phyloP scores from a whole-genome alignment of 2,329 filamentous ascomycete species.

The Neofusicoccum cordaticola region DNA sequence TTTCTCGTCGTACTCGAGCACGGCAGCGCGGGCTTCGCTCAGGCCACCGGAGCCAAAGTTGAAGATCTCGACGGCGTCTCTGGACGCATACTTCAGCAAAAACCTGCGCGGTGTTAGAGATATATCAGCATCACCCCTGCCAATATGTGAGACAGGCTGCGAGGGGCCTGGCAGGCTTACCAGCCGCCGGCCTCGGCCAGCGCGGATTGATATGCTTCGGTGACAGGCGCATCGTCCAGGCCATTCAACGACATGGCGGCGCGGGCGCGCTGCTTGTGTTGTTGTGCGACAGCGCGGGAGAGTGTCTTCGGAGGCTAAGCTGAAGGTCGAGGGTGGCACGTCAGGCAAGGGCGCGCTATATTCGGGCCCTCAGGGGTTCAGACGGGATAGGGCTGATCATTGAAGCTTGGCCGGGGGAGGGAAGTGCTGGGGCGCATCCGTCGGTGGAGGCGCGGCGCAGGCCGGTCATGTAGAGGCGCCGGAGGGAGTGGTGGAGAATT shows the following conservation, averaged over 20 bases:
- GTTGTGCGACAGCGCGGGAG: slow-evolving; percentile 19
- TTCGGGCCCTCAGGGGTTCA: slow-evolving; percentile 19
- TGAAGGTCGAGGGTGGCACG: slow-evolving; percentile 12
- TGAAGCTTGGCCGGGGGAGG: slow-evolving; percentile 10
- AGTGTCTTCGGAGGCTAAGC: neutral
- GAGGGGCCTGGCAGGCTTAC: slow-evolving; percentile 54
- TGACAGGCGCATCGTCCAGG: slow-evolving; percentile 75
- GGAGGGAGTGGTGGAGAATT: neutral
- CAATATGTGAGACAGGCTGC: slow-evolving; percentile 7
- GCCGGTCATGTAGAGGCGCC: neutral
- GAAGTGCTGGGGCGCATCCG: slow-evolving; percentile 5
- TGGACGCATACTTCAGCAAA: slow-evolving; percentile 82
- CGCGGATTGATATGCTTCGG: slow-evolving; percentile 79
- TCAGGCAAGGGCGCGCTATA: slow-evolving; percentile 17
- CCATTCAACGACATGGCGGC: slow-evolving; percentile 88
- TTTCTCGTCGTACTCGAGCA: slow-evolving; percentile 75
- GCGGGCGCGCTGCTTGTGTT: slow-evolving; percentile 14
- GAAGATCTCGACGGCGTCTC: slow-evolving; percentile 82
- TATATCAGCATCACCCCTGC: slow-evolving; percentile 17
- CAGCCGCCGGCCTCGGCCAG: slow-evolving; percentile 86
- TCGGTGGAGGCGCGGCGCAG: neutral
- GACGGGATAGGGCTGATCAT: slow-evolving; percentile 18
- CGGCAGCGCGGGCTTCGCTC: slow-evolving; percentile 73
- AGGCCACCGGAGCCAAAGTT: slow-evolving; percentile 77
- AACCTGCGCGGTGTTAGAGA: slow-evolving; percentile 61